Conservation (phyloP, 345 rosid genomes). For the Acer negundo region DNA sequence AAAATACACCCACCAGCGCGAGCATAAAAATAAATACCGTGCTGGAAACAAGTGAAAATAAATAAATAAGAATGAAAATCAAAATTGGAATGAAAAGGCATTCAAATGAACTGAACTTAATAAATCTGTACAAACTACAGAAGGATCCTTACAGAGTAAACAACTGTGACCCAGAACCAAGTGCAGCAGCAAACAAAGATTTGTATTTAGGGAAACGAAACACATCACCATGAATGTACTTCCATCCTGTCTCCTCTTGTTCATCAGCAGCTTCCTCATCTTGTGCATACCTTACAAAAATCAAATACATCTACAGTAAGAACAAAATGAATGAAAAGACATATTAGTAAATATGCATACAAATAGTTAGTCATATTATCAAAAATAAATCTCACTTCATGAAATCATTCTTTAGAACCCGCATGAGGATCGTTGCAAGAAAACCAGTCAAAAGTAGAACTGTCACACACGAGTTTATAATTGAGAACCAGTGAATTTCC, state of each 20-base stretch:
- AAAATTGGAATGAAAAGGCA: conserved; percentile 3
- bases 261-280: conserved; percentile 92
- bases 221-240: conserved; percentile 83
- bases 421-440: conserved; percentile 90
- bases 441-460: conserved; percentile 91
- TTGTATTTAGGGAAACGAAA: conserved; percentile 73
- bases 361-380: neutral
- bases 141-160: conserved; percentile 68
- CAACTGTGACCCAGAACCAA: conserved; percentile 80
- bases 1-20: conserved; percentile 86
- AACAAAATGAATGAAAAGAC: neutral
- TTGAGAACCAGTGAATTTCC: conserved; percentile 95
- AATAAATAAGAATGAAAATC: neutral
- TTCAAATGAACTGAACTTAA: neutral
- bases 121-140: neutral
- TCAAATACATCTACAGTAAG: neutral
- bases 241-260: conserved; percentile 94
- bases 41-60: conserved; percentile 34
- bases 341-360: neutral
- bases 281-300: conserved; percentile 59
- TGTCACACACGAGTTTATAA: conserved; percentile 86
- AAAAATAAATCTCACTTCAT: conserved; percentile 60
- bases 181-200: conserved; percentile 75
- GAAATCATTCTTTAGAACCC: conserved; percentile 88
- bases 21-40: conserved; percentile 80